Conservation (phyloP, 2,329 filamentous ascomycete species). For the Fusarium tricinctum region DNA sequence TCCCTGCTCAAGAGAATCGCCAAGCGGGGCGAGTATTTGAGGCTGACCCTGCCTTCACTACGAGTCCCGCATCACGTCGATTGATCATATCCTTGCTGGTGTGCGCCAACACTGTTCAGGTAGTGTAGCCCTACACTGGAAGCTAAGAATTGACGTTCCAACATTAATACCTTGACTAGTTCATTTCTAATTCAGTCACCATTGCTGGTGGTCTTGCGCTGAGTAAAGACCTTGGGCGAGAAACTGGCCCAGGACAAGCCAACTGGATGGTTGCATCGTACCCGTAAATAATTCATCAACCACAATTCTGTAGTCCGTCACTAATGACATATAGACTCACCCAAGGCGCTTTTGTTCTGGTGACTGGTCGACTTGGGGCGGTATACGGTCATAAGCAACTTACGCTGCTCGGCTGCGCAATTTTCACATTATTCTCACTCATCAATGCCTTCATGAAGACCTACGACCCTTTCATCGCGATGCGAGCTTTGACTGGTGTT, state of each 20-base stretch:
- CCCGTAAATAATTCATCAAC: background rate
- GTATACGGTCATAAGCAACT: constrained; percentile 66
- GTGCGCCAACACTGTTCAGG: constrained; percentile 24
- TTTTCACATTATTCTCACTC: constrained; percentile 60
- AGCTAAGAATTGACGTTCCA: rapidly evolving
- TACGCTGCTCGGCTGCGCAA: constrained; percentile 57
- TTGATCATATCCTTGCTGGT: constrained; percentile 18
- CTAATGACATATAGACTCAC: constrained; percentile 56
- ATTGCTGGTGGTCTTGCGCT: constrained; percentile 17
- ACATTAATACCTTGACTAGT: background rate
- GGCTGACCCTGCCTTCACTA: constrained; percentile 19
- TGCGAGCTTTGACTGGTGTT: constrained; percentile 61
- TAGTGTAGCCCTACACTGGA: rapidly evolving
- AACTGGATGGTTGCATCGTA: constrained; percentile 35
- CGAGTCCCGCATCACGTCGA: constrained; percentile 10
- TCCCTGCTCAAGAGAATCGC: too few relatives aligned
- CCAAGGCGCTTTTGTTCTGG: constrained; percentile 66
- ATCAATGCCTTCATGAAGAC: constrained; percentile 60
- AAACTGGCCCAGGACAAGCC: constrained; percentile 14
- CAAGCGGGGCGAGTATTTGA: constrained; percentile 7
- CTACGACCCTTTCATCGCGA: constrained; percentile 59
- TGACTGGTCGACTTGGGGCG: constrained; percentile 65
- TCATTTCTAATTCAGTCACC: constrained; percentile 16
- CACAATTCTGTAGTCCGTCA: rapidly evolving
- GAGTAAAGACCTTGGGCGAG: constrained; percentile 16